Base-by-base conservation (phyloP, 2,329 filamentous ascomycete genomes). In the Aureobasidium sp. region DNA sequence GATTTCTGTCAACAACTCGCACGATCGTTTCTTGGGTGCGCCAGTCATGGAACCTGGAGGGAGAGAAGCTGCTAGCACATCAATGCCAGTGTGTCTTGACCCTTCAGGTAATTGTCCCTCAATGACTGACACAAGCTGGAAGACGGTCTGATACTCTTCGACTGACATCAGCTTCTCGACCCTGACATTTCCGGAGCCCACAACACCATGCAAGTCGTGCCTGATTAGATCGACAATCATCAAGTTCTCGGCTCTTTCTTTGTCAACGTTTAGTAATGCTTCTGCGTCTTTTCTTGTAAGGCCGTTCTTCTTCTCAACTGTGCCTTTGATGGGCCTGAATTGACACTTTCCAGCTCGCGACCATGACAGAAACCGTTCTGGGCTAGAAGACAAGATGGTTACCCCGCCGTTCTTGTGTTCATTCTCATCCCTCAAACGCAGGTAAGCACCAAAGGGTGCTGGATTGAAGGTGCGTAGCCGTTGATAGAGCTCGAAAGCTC, bases 211-310 rank as follows among this genome's bases (percentile, higher is more conserved):
- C 14, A 97, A 79, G 73, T 97, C 93, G 71, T 97, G 93, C 0
- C 93, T 84, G n/a, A 97, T 94, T 0, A 97, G 81, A 73, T 97
- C 93, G 2, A 96, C 92, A 69, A 97, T 97, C 94, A 97, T 97
- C 27, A 97, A 82, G 70, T 97, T 97, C 77, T 97, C 93, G 0
- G 93, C 93, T 68, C 90, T 87, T 74, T 97, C 94, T 73, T 97
- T 97, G 25, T 89, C 87, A 0, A 90, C 83, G 62, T 87, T 84
- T 15, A 97, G 82, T 42, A 95, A 84, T 31, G 78, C 77, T 64
- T 87, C 85, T 0, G 93, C 92, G 69, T 89, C 82, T 5, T 81
- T 82, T n/a, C 88, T 79, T 0, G 88, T 94, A 41, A 87, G 85
- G 1, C 79, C 79, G 0, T 80, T 77, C 0, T 82, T 84, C 69